Conservation (phyloP, 257 asterid species). For the Scutellaria minor region DNA sequence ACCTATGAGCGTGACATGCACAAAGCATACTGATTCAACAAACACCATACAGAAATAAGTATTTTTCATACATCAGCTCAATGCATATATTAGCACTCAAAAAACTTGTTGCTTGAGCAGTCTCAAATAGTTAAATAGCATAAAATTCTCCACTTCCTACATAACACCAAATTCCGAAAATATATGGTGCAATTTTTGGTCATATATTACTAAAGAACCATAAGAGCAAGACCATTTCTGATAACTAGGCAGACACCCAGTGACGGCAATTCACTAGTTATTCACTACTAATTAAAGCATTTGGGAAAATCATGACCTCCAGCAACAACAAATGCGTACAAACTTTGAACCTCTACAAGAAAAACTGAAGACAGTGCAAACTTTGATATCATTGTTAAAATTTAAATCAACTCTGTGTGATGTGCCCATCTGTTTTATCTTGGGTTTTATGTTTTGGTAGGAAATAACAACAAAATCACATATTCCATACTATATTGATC, state of each 20-base stretch:
- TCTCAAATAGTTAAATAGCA: too few relatives aligned
- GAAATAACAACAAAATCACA: not conserved
- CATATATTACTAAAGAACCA: too few relatives aligned
- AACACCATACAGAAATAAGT: not conserved
- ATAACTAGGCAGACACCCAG: not conserved
- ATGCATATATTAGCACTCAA: not conserved
- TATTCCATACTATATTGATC: not conserved
- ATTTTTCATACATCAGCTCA: constrained; percentile 3
- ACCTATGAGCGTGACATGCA: not conserved
- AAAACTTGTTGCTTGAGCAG: too few relatives aligned
- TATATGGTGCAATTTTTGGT: not conserved
- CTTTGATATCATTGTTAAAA: not conserved
- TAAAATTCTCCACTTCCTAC: not conserved
- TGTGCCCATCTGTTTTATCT: not conserved
- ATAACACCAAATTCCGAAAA: not conserved
- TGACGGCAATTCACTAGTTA: not conserved
- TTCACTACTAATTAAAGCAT: not conserved
- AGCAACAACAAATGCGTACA: constrained; percentile 10
- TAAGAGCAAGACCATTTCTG: too few relatives aligned
- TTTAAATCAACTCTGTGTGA: not conserved
- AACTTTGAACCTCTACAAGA: constrained; percentile 14
- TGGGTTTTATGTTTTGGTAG: not conserved
- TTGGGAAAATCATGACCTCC: constrained; percentile 4
- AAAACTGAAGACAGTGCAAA: not conserved
- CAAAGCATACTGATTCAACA: not conserved